Evolutionary conservation across 202 grass and related monocot genomes (phyloP).

Genomic region (Sporobolus alterniflorus): DNA sequence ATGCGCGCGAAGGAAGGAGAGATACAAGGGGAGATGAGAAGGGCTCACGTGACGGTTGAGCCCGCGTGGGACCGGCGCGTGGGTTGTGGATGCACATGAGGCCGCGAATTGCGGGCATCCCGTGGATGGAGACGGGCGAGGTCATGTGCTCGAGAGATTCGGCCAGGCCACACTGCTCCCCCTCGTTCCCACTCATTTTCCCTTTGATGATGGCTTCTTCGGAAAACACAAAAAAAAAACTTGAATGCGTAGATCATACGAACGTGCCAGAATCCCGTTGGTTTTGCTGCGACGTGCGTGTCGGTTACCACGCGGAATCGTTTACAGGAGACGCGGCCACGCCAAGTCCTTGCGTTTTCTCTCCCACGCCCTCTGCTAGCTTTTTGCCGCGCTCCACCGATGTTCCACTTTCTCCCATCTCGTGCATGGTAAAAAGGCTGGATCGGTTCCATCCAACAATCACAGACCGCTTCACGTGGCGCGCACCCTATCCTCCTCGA

Average conservation of each 20-base stretch:
- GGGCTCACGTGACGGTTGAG: conserved; percentile 63
- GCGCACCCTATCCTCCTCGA: not conserved
- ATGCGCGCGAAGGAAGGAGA: not conserved
- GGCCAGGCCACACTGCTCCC: conserved; percentile 11
- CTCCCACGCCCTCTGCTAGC: not conserved
- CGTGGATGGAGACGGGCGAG: conserved; percentile 43
- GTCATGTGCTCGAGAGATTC: conserved; percentile 73
- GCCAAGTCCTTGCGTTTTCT: not conserved
- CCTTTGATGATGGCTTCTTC: not conserved
- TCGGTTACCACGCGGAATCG: not conserved
- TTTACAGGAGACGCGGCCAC: not conserved
- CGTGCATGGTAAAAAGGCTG: not conserved
- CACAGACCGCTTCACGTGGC: conserved; percentile 38
- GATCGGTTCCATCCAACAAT: not conserved
- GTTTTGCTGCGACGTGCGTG: not conserved
- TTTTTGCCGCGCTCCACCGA: not conserved
- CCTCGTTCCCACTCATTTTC: not conserved
- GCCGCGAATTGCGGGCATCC: conserved; percentile 76
- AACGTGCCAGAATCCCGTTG: not conserved
- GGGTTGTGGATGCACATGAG: conserved; percentile 33
- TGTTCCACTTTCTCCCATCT: conserved; percentile 16
- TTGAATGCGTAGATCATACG: not conserved
- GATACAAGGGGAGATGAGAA: not conserved
- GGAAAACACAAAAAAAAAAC: not conserved
- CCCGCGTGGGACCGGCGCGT: not conserved